Conservation (phyloP, 305 asterid species). For the Solanum hybrid region DNA sequence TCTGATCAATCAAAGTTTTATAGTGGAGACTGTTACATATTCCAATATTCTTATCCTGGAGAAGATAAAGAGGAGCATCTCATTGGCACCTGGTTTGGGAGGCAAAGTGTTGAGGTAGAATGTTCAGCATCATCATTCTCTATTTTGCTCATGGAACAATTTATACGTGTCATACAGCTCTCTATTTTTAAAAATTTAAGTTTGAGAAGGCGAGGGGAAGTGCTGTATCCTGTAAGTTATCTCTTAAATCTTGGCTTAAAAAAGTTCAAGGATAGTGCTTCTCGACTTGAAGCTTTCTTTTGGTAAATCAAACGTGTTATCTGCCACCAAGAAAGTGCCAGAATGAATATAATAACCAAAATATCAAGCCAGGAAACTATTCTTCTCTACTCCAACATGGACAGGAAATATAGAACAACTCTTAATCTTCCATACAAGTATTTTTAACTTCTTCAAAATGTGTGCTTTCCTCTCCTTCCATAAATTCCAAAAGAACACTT, state of each 20-base stretch:
- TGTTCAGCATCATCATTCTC: slow-evolving; percentile 11
- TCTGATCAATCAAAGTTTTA: slow-evolving; percentile 80
- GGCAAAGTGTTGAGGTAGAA: slow-evolving; percentile 78
- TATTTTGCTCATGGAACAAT: neutral
- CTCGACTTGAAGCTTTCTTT: neutral
- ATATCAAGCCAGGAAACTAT: neutral
- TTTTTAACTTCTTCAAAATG: neutral
- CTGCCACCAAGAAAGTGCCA: neutral
- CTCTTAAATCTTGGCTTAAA: neutral
- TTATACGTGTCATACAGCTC: neutral
- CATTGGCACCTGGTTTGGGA: slow-evolving; percentile 97
- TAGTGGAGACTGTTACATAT: slow-evolving; percentile 91
- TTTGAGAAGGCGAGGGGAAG: neutral
- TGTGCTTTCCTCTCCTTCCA: neutral
- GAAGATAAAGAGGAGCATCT: slow-evolving; percentile 81
- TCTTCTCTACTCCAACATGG: neutral
- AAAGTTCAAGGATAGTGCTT: neutral
- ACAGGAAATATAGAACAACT: neutral
- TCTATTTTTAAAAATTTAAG: neutral
- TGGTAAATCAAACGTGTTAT: neutral
- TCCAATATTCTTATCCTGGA: slow-evolving; percentile 84
- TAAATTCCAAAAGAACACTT: neutral
- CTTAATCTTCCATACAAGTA: neutral
- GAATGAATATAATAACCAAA: neutral
- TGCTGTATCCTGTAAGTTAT: neutral